These are phyloP conservation scores for Domatiomyces catenatus DNA, from an alignment of 2,329 filamentous ascomycete genomes.

Conservation along the genomic window DNA sequence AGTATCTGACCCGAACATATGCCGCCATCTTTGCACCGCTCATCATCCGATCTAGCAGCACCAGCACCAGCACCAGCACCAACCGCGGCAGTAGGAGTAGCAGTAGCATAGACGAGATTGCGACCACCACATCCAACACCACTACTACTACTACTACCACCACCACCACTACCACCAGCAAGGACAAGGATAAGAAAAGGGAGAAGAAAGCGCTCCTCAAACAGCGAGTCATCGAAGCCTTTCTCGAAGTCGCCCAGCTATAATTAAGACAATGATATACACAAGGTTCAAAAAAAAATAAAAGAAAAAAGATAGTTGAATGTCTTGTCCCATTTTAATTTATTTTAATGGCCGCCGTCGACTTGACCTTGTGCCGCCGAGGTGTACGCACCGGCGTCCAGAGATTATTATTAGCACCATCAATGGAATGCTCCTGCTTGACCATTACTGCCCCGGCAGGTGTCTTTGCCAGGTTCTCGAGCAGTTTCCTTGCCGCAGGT, in stretches of 20 bases:
- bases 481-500: slow-evolving; percentile 29
- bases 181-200: slow-evolving; percentile 3
- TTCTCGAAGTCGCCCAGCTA: slow-evolving; percentile 8
- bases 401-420: not conserved
- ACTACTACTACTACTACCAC: not conserved
- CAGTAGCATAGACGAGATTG: slow-evolving; percentile 1
- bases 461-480: slow-evolving; percentile 26
- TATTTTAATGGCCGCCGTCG: not conserved
- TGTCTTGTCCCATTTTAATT: too few species aligned
- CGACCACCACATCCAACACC: slow-evolving; percentile 1
- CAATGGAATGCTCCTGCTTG: not conserved
- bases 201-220: slow-evolving; percentile 15
- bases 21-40: slow-evolving; percentile 12
- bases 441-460: slow-evolving; percentile 8
- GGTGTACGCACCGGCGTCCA: not conserved
- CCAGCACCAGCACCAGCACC: too few species aligned
- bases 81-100: too few species aligned
- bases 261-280: not conserved
- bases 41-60: slow-evolving; percentile 10
- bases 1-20: slow-evolving; percentile 8
- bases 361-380: not conserved
- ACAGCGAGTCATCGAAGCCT: slow-evolving; percentile 11
- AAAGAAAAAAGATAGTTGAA: too few species aligned
- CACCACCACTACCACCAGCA: not conserved
- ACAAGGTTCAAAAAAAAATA: too few species aligned